These are phyloP conservation scores for Parasitella parasitica DNA, from an alignment of 371 early-diverging fungal species.

Conservation along the genomic window DNA sequence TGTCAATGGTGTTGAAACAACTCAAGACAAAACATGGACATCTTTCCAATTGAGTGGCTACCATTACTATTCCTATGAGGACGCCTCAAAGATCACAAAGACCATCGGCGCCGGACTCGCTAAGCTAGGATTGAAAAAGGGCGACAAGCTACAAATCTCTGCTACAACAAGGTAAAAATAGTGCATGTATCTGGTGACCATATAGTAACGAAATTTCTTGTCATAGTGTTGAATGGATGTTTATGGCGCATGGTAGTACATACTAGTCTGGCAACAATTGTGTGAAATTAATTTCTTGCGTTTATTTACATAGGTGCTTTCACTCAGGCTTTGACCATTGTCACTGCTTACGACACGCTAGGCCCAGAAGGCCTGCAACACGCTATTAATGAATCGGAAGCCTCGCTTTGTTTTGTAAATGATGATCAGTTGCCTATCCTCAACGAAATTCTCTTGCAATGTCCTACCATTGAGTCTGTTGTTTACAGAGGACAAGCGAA, in stretches of 20 bases:
- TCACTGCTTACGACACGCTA: constrained; percentile 84
- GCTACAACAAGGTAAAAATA: constrained; percentile 70
- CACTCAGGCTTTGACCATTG: constrained; percentile 64
- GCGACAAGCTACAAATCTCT: constrained; percentile 69
- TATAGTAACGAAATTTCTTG: not conserved
- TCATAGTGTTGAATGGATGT: constrained; percentile 45
- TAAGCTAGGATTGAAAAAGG: constrained; percentile 61
- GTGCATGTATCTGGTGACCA: not conserved
- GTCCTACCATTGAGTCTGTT: constrained; percentile 63
- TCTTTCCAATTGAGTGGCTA: constrained; percentile 72
- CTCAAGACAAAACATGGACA: constrained; percentile 80
- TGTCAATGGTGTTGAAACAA: constrained; percentile 60
- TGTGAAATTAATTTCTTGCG: not conserved
- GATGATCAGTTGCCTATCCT: constrained; percentile 66
- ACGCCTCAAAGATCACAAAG: constrained; percentile 48
- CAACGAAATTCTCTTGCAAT: constrained; percentile 41
- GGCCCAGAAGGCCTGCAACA: constrained; percentile 72
- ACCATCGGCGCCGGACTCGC: constrained; percentile 68
- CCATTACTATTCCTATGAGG: constrained; percentile 66
- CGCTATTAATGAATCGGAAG: constrained; percentile 67
- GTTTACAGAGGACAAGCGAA: constrained; percentile 73
- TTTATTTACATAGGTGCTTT: constrained; percentile 38
- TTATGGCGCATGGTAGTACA: constrained; percentile 38
- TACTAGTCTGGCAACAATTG: not conserved
- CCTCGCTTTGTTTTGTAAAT: constrained; percentile 64